Base-by-base conservation (phyloP, 2,329 filamentous ascomycete genomes). In the Cladosporium colombiae region DNA sequence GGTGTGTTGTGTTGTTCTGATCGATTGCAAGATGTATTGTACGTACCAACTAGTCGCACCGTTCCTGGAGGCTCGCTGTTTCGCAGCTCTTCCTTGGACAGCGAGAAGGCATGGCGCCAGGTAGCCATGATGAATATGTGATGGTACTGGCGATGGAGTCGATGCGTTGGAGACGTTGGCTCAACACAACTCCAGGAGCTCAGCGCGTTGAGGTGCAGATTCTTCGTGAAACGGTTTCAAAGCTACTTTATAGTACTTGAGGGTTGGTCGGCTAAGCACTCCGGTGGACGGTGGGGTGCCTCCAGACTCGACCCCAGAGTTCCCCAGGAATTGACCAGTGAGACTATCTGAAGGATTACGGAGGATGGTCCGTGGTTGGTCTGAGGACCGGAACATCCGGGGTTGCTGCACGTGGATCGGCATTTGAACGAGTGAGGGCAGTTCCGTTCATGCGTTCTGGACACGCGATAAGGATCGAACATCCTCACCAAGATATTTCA, bases 51-150 rank as follows among this genome's bases (percentile, higher is more conserved):
- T 13, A 81, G 72, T 23, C 72, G 73, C 3, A 75, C 71, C 13
- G 79, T 81, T 16, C 79, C 79, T 21, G 78, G 78, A 5, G 79
- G 79, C 62, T 74, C 76, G 10, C 76, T 76, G 64, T 75, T 74
- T 29, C 68, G 71, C 13, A 81, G 74, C 66, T 80, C 76, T 29
- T 75, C 71, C 65, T 80, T 79, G 1, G 78, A 77, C 18, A 81
- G 68, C 13, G 71, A 71, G 64, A 80, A 79, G 0, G 77, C 78
- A 63, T 73, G 70, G 35, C 67, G 71, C 68, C 77, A 74, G 31
- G 72, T 70, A 44, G 75, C 71, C 78, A 80, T 80, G 23, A 25
- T 70, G 67, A 11, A 11, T n/a, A 55, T 53, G 8, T n/a, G 27
- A 18, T 21, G 5, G 1, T 55, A 23, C 18, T 29, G 52, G 29